phyloP scores from a whole-genome alignment of 192 early-diverging fungal species.

The Backusella westeae region DNA sequence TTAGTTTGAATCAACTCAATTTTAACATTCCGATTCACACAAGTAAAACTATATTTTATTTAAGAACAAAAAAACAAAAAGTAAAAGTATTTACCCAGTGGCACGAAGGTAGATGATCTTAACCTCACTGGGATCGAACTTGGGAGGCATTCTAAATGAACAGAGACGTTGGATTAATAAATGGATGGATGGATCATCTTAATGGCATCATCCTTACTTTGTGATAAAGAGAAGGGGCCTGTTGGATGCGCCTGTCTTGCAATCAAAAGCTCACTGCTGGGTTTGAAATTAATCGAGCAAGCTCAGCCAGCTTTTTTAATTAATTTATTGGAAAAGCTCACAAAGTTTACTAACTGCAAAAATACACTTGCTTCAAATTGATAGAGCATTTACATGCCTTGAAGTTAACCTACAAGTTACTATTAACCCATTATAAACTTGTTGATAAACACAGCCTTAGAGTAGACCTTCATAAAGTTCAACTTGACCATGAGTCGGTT shows the following conservation, averaged over 20 bases:
- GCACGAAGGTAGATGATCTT: conserved; percentile 88
- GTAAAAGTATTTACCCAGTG: conserved; percentile 50
- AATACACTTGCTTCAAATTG: no score
- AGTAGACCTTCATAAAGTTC: no score
- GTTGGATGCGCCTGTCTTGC: background rate
- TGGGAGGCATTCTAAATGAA: conserved; percentile 59
- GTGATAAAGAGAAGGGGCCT: conserved; percentile 12
- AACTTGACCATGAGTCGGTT: no score
- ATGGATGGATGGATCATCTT: conserved; percentile 30
- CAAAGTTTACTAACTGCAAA: no score
- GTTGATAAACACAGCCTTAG: no score
- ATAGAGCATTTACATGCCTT: no score
- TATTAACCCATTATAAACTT: no score
- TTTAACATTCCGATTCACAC: no score
- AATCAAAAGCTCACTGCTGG: background rate
- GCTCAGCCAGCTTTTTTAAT: background rate
- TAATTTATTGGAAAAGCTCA: no score
- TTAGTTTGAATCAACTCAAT: no score
- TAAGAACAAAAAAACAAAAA: conserved; percentile 2
- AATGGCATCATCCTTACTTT: conserved; percentile 2
- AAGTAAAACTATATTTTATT: background rate
- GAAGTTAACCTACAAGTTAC: no score
- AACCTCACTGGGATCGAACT: conserved; percentile 82
- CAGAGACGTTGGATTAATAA: background rate
- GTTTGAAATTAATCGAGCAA: background rate